phyloP scores from a whole-genome alignment of 2,329 filamentous ascomycete genomes.

The Cercospora sp. region DNA sequence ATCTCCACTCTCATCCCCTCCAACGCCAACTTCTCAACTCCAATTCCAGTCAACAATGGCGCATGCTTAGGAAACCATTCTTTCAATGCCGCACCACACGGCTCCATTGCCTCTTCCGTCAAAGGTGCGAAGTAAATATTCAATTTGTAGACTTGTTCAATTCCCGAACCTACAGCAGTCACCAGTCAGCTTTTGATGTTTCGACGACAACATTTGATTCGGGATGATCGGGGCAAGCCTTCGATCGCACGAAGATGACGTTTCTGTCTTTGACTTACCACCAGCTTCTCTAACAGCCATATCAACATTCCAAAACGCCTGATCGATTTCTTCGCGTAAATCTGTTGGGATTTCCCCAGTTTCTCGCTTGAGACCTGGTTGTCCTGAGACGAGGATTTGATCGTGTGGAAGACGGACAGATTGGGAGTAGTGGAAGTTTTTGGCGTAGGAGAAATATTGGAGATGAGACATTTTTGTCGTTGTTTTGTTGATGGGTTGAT shows the following conservation, averaged over 20 bases:
- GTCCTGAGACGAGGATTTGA: background rate
- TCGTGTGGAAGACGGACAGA: background rate
- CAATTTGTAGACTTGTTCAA: background rate
- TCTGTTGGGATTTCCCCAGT: background rate
- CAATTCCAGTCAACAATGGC: background rate
- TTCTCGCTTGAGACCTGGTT: background rate
- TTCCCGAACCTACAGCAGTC: background rate
- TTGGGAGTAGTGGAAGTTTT: background rate
- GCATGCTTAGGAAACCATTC: background rate
- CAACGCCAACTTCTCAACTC: background rate
- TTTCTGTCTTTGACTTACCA: too few relatives aligned
- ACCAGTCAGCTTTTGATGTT: too few relatives aligned
- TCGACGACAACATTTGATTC: too few relatives aligned
- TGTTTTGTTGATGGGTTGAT: background rate
- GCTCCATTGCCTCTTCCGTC: background rate
- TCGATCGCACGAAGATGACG: too few relatives aligned
- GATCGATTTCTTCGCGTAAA: background rate
- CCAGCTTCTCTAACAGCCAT: background rate
- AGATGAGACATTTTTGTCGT: background rate
- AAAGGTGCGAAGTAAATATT: background rate
- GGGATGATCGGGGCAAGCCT: too few relatives aligned
- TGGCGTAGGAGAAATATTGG: background rate
- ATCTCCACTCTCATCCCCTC: constrained; percentile 9
- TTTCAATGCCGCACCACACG: background rate
- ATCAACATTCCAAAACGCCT: background rate